phyloP scores from a whole-genome alignment of 2,329 filamentous ascomycete genomes.

The Pseudogymnoascus sp. region DNA sequence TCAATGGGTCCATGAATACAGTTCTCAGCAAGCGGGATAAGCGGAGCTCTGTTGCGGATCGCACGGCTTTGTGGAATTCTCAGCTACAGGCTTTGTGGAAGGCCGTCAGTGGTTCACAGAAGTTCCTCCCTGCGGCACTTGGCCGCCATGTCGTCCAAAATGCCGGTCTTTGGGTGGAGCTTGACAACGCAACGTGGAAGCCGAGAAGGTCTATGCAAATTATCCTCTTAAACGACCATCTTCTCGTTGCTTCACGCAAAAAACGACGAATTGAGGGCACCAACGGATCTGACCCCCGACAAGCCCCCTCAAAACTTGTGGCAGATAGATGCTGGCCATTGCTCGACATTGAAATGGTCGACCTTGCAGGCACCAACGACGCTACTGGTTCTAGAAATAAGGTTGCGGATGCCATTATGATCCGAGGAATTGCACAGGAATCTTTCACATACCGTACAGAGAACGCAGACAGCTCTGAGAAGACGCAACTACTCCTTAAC shows the following conservation, averaged over 20 bases:
- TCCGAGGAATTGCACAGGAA: conserved; percentile 76
- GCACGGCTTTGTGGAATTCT: conserved; percentile 58
- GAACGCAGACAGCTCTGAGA: conserved; percentile 69
- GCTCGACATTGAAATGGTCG: conserved; percentile 85
- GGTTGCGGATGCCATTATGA: conserved; percentile 79
- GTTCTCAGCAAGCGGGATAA: conserved; percentile 65
- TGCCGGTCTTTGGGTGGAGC: conserved; percentile 86
- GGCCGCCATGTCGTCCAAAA: conserved; percentile 94
- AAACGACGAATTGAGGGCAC: conserved; percentile 75
- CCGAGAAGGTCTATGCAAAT: conserved; percentile 82
- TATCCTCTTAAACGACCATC: conserved; percentile 87
- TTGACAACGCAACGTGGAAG: conserved; percentile 97
- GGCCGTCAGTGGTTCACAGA: conserved; percentile 94
- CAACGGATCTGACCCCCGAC: conserved; percentile 38
- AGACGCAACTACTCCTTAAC: conserved; percentile 72
- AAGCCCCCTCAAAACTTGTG: conserved; percentile 64
- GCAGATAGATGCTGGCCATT: conserved; percentile 93
- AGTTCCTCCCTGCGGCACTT: conserved; percentile 82
- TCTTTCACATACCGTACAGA: conserved; percentile 93
- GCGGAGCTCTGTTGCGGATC: conserved; percentile 75
- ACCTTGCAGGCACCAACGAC: conserved; percentile 64
- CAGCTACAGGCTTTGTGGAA: conserved; percentile 83
- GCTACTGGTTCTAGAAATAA: conserved; percentile 50
- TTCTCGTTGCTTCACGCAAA: conserved; percentile 84
- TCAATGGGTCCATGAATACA: conserved; percentile 44